A percentile compares a stretch with the other conserved stretches of the same genome.
Evolutionary conservation across 2,329 filamentous ascomycete species (phyloP).

Genomic region (Alternaria brassicae): DNA sequence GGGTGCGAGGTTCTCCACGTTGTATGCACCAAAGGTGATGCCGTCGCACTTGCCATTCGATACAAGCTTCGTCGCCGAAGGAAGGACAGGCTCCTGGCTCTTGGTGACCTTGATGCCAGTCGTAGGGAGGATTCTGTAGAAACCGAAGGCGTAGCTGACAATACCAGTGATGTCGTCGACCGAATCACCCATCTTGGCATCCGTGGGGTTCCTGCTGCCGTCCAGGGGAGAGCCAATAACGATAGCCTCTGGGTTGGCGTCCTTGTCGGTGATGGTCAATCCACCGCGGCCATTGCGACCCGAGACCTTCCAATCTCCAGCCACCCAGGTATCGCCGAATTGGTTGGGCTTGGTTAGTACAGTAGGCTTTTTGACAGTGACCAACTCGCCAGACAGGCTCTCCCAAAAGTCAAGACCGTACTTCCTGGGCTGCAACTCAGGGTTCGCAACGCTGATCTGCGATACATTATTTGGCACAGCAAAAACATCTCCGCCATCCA

Average conservation of each 20-base stretch:
- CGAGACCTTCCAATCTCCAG: slow-evolving; percentile 69
- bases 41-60: slow-evolving; percentile 65
- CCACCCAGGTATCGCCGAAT: slow-evolving; percentile 73
- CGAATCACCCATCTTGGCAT: slow-evolving; percentile 69
- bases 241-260: slow-evolving; percentile 74
- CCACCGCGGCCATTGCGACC: slow-evolving; percentile 69
- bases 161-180: slow-evolving; percentile 73
- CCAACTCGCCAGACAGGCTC: slow-evolving; percentile 70
- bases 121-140: slow-evolving; percentile 71
- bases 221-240: slow-evolving; percentile 71
- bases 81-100: slow-evolving; percentile 56
- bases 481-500: slow-evolving; percentile 72
- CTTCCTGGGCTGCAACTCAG: slow-evolving; percentile 63
- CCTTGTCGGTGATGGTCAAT: slow-evolving; percentile 66
- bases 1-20: slow-evolving; percentile 72
- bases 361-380: slow-evolving; percentile 65
- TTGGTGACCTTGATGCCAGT: slow-evolving; percentile 62
- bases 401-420: slow-evolving; percentile 80
- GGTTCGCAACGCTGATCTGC: slow-evolving; percentile 66
- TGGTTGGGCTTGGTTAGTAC: slow-evolving; percentile 67
- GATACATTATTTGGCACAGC: slow-evolving; percentile 68
- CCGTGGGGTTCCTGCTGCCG: slow-evolving; percentile 65
- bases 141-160: slow-evolving; percentile 70
- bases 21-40: slow-evolving; percentile 71
- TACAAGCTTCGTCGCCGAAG: slow-evolving; percentile 60